Base-by-base conservation (phyloP, 164 flowering plant species). In the Euptelea pleiosperma region DNA sequence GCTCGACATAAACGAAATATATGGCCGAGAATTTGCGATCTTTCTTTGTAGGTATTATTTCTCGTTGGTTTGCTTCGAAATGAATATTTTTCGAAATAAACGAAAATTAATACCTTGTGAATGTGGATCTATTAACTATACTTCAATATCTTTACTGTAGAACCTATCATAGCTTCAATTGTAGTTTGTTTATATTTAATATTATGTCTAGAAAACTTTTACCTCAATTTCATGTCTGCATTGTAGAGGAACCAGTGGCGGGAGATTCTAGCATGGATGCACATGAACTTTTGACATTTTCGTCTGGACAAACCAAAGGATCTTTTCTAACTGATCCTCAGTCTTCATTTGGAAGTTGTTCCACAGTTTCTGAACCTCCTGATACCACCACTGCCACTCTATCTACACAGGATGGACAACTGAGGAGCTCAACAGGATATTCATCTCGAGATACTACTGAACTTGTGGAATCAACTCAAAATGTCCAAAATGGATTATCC, bases 251-350 rank as follows among this genome's bases (percentile, higher is more conserved):
- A 64, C 36, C 61, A 33, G 9, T 61, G 28, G 47, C 64, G 40
- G 43, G 43, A 43, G 71, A 75, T 60, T 24, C 60, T 49, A 62
- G 52, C 44, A 21, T 36, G 21, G 57, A 70, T 64, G 82, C 36
- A 33, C 77, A 71, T 61, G 96, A 86, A 70, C 16, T 82, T 66
- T 58, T 59, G 46, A 68, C 79, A 42, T 72, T 82, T 66, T 44
- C 85, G 67, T 70, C 89, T 46, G 73, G 49, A 58, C 62, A 61
- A 49, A 15, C 45, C 34, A 58, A 42, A 51, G 73, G 61, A 39
- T 35, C 67, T 26, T 12, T 45, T 29, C 35, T 52, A 58, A 37
- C 51, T 59, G 68, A 55, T 63, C 54, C 34, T 45, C 53, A 34
- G 8, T 68, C 76, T 72, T 67, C 82, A 52, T 51, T 62, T 54